These are phyloP conservation scores for Aspergillus sp. DNA, from an alignment of 2,329 filamentous ascomycete genomes.

Conservation along the genomic window DNA sequence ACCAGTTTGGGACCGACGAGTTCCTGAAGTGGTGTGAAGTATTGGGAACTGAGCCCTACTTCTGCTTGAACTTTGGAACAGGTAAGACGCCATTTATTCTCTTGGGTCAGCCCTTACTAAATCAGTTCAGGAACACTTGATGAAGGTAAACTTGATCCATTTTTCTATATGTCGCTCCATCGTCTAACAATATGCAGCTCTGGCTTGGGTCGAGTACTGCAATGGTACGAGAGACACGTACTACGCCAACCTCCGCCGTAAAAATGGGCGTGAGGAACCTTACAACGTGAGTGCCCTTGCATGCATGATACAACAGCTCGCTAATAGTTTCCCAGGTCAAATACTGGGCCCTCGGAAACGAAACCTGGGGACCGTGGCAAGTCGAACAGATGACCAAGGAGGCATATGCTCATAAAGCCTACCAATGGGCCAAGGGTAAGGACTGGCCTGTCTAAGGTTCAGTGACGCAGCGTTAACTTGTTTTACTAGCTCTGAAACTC, in stretches of 20 bases:
- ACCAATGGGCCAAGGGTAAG: conserved; percentile 57
- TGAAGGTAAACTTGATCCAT: conserved; percentile 42
- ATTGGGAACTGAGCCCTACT: conserved; percentile 73
- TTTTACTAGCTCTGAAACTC: conserved; percentile 35
- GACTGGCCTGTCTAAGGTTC: neutral
- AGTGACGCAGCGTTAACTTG: conserved; percentile 3
- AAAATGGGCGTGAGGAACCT: conserved; percentile 72
- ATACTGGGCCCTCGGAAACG: conserved; percentile 84
- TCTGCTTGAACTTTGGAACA: conserved; percentile 79
- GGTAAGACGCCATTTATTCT: conserved; percentile 45
- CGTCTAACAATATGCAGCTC: conserved; percentile 37
- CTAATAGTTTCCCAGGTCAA: conserved; percentile 52
- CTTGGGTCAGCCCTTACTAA: neutral
- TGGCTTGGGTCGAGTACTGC: conserved; percentile 84
- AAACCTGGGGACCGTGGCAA: conserved; percentile 61
- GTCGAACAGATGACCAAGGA: conserved; percentile 60
- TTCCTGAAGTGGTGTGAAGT: conserved; percentile 78
- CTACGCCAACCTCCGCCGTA: conserved; percentile 75
- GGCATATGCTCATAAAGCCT: conserved; percentile 57
- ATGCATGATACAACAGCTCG: neutral
- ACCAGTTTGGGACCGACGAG: conserved; percentile 81
- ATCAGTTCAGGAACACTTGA: conserved; percentile 40
- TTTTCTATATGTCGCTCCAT: neutral
- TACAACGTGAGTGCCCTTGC: conserved; percentile 55
- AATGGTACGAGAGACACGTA: conserved; percentile 74